Evolutionary conservation across 129 eudicot species (phyloP).

Genomic region (Centrapalus pauciflorus): DNA sequence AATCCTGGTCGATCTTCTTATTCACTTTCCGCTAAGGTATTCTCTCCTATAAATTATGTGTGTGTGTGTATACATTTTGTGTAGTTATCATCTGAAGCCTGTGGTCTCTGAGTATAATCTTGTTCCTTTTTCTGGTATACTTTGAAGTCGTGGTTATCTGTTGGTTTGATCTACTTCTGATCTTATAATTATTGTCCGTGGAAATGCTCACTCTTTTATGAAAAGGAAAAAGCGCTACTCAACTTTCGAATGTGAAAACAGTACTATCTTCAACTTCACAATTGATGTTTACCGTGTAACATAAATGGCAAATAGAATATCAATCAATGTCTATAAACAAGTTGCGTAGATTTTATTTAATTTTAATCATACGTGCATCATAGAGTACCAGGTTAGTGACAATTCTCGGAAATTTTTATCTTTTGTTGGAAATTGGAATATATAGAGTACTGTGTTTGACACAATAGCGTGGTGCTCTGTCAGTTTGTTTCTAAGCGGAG

Average conservation of each 20-base stretch:
- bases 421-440: neutral
- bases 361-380: neutral
- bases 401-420: neutral
- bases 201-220: neutral
- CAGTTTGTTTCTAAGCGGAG: neutral
- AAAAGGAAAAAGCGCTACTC: neutral
- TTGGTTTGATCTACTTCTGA: slow-evolving; percentile 5
- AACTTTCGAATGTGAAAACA: neutral
- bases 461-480: neutral
- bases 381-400: neutral
- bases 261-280: neutral
- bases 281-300: neutral
- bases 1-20: slow-evolving; percentile 30
- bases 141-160: neutral
- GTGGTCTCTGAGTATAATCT: neutral
- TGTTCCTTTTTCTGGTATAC: neutral
- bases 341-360: neutral
- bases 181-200: slow-evolving; percentile 1
- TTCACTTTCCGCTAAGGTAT: slow-evolving; percentile 42
- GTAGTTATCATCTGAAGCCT: no score
- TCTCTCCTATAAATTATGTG: neutral
- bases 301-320: neutral
- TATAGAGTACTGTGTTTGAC: neutral
- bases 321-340: no score
- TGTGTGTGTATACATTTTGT: neutral